Base-by-base conservation (phyloP, 2,329 filamentous ascomycete genomes). In the Botrytis galanthina region DNA sequence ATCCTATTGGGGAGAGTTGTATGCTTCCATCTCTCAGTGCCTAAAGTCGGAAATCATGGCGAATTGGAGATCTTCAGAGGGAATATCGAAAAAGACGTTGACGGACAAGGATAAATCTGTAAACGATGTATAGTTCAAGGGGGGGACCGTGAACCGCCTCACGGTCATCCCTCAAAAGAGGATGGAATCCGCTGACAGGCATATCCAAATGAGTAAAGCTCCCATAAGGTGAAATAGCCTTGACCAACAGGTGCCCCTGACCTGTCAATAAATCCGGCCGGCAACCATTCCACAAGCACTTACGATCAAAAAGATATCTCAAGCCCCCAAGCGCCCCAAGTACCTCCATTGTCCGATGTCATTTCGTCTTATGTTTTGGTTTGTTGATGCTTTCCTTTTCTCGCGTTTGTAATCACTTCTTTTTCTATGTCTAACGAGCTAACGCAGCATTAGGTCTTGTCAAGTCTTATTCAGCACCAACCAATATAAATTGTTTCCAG, bases 11-110 rank as follows among this genome's bases (percentile, higher is more conserved):
- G 68, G 69, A 71, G 46, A 60, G 48, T 39, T 72, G n/a, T 67
- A 51, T 70, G 22, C 39, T 69, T 42, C 62, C 39, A 68, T 72
- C 35, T 61, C 68, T 68, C 66, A 48, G 64, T 78, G 79, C 79
- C 78, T 79, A 80, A 79, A 80, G 75, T 76, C 78, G 75, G 75
- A 76, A 77, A 70, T 76, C 67, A 78, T 73, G 75, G 75, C 51
- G 75, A 75, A 77, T 73, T 74, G 76, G 74, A 73, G 74, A 78
- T 77, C 75, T 75, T 76, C 74, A 75, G 73, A 72, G 73, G 70
- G 75, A 72, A 74, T 76, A 78, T 78, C 75, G 69, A 72, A 72
- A 76, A 77, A 78, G 77, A 76, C 77, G 79, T 78, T 77, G 76
- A 73, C 35, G 51, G 73, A 69, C 70, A 70, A 73, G 77, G 72